Base-by-base conservation (phyloP, 208 protist genomes). In the Polymyxa betae region DNA sequence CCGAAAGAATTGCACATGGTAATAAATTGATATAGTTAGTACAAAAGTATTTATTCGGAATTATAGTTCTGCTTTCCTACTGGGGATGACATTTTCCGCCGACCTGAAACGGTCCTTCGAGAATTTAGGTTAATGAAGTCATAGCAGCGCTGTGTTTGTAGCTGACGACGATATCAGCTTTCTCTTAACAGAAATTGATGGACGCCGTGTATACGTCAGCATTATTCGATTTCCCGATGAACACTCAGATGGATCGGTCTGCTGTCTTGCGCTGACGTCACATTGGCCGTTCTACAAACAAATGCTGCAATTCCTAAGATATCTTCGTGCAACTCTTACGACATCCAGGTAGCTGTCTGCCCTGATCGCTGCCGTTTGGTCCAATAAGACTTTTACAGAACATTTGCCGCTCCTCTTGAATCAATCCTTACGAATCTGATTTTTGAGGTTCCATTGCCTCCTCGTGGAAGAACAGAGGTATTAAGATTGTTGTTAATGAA, bases 121-220 rank as follows among this genome's bases (percentile, higher is more conserved):
- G n/a, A n/a, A n/a, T n/a, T n/a, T n/a, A n/a, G n/a, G n/a, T n/a
- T n/a, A n/a, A n/a, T n/a, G n/a, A n/a, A n/a, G n/a, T n/a, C n/a
- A n/a, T n/a, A n/a, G n/a, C n/a, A n/a, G n/a, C n/a, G n/a, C 16
- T 82, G 5, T 43, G 16, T 35, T 82, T 43, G 72, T 43, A 20
- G 5, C 29, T 89, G 49, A 16, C 46, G 54, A 41, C 43, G 44
- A 10, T 12, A 92, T 90, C 78, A 91, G 44, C 12, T 93, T 93
- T 41, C 88, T 93, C 0, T 43, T 93, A 29, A 93, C 92, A 29
- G 92, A 93, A 54, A n/a, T 60, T 40, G 90, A 93, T 0, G 92
- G 92, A 29, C 29, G 32, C 24, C 91, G 64, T 35, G 88, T 89
- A 72, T 89, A 66, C 32, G 46, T 77, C 49, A 38, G 88, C 32